Percentiles rank a stretch among this genome's conserved stretches.
These are phyloP conservation scores for Hypomyces perniciosus DNA, from an alignment of 2,329 filamentous ascomycete genomes.

Conservation along the genomic window DNA sequence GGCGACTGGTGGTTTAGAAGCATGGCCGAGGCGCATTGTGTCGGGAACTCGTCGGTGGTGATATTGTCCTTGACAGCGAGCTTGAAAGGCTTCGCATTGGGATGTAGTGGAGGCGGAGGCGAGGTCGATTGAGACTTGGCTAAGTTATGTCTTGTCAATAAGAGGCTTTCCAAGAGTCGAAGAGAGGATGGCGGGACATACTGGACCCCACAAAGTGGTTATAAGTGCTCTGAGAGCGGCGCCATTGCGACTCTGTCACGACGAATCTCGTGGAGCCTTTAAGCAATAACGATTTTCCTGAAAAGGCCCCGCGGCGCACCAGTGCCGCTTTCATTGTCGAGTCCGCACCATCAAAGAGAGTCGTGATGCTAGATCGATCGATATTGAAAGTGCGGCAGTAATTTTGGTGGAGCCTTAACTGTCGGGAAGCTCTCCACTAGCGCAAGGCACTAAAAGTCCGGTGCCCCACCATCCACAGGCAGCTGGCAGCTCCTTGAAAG, in stretches of 20 bases:
- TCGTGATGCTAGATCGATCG: not conserved
- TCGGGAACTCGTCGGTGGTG: slow-evolving; percentile 56
- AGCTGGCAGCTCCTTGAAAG: not conserved
- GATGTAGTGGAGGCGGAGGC: slow-evolving; percentile 14
- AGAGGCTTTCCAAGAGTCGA: not conserved
- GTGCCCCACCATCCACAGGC: slow-evolving; percentile 15
- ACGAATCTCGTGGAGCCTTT: not conserved
- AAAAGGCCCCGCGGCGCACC: slow-evolving; percentile 18
- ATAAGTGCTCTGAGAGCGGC: slow-evolving; percentile 25
- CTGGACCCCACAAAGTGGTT: slow-evolving; percentile 32
- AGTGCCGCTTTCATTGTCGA: slow-evolving; percentile 28
- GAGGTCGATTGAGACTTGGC: slow-evolving; percentile 11
- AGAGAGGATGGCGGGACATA: slow-evolving; percentile 14
- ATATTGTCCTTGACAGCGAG: slow-evolving; percentile 76
- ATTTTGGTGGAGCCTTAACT: not conserved
- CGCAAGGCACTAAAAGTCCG: slow-evolving; percentile 6
- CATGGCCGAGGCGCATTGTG: slow-evolving; percentile 77
- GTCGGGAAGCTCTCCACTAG: slow-evolving; percentile 5
- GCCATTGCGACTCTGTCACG: slow-evolving; percentile 16
- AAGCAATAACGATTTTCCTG: slow-evolving; percentile 1
- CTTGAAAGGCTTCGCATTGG: slow-evolving; percentile 29
- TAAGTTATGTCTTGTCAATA: slow-evolving; percentile 7
- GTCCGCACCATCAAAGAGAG: slow-evolving; percentile 18
- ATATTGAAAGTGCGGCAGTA: not conserved
- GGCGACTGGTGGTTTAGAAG: slow-evolving; percentile 67